phyloP scores from a whole-genome alignment of 2,329 filamentous ascomycete species.

The Allantophomopsis lycopodina region DNA sequence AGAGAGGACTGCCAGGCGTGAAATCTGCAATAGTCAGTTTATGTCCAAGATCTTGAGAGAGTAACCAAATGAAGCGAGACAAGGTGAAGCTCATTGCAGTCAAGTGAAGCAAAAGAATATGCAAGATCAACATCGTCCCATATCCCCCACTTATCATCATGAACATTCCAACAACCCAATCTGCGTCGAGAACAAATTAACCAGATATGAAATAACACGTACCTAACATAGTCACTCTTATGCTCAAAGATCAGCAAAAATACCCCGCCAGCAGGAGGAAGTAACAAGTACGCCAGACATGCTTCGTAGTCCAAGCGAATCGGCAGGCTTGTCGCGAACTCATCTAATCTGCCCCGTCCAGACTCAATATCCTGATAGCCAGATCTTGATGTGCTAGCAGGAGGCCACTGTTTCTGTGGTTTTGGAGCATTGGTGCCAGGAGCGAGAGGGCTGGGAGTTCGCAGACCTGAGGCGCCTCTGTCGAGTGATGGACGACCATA shows the following conservation, averaged over 20 bases:
- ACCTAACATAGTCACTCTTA: conserved; percentile 96
- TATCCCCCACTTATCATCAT: not conserved
- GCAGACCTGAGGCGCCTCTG: conserved; percentile 25
- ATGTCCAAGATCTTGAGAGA: too few relatives aligned
- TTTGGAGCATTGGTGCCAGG: conserved; percentile 5
- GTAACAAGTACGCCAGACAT: conserved; percentile 70
- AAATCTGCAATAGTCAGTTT: conserved; percentile 40
- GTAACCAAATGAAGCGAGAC: too few relatives aligned
- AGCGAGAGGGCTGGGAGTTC: conserved; percentile 18
- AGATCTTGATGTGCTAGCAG: not conserved
- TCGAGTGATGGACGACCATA: conserved; percentile 35
- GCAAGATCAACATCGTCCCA: too few relatives aligned
- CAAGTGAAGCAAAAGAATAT: too few relatives aligned
- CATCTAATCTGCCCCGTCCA: conserved; percentile 44
- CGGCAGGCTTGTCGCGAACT: conserved; percentile 86
- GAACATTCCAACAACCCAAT: not conserved
- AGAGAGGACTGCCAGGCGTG: conserved; percentile 93
- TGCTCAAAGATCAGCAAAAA: conserved; percentile 75
- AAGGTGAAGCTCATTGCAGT: too few relatives aligned
- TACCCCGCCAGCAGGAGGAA: conserved; percentile 79
- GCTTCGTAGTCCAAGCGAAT: conserved; percentile 83
- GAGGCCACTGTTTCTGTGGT: conserved; percentile 2
- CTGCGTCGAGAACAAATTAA: not conserved
- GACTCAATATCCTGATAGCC: conserved; percentile 5
- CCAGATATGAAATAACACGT: conserved; percentile 15